Evolutionary conservation across 2,329 filamentous ascomycete species (phyloP).

Genomic region (Pseudocercospora pini-densiflorae): DNA sequence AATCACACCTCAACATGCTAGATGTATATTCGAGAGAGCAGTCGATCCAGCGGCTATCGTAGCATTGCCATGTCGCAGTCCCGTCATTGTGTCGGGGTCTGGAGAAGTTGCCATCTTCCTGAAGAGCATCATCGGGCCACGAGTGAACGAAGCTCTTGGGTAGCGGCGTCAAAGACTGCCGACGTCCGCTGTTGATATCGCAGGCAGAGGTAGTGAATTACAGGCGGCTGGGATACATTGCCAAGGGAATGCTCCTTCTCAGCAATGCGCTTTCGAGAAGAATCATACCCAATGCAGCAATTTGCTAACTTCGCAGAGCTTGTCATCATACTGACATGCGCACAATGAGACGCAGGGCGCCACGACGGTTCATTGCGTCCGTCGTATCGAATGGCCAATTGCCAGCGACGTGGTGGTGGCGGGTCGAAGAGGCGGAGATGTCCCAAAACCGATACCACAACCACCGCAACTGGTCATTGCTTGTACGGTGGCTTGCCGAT

Average conservation of each 20-base stretch:
- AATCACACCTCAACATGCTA: neutral
- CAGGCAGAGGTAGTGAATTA: neutral
- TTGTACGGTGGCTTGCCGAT: neutral
- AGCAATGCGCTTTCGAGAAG: neutral
- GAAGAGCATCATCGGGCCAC: neutral
- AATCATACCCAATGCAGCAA: neutral
- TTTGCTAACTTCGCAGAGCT: neutral
- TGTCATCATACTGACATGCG: neutral
- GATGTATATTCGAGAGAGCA: neutral
- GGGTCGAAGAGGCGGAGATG: neutral
- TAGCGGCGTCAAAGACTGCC: neutral
- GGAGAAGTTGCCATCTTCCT: neutral
- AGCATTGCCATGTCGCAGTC: neutral
- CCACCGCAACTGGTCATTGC: neutral
- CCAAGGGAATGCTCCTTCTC: neutral
- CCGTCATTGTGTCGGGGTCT: neutral
- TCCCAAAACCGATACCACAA: neutral
- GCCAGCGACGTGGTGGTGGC: neutral
- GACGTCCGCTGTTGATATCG: neutral
- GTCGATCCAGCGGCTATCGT: no score
- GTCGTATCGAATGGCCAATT: neutral
- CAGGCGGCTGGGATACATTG: neutral
- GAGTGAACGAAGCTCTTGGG: neutral
- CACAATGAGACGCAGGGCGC: neutral
- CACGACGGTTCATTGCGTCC: neutral